These are phyloP conservation scores for Ascochyta pisi DNA, from an alignment of 2,329 filamentous ascomycete species.

Conservation along the genomic window DNA sequence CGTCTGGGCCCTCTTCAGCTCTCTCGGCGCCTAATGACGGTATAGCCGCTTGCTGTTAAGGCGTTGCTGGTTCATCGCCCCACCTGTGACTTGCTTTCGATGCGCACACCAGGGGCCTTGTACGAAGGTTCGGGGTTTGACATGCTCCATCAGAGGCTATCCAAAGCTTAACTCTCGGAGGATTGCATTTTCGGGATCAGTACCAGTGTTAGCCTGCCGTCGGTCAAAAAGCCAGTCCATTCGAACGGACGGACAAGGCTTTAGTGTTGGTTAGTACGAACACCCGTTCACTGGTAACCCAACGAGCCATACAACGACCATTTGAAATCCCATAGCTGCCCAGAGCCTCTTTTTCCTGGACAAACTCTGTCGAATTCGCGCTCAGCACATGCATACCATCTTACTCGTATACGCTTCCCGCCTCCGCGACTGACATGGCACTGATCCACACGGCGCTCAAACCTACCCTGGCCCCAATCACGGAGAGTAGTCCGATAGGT, in stretches of 20 bases:
- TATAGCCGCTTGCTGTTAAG: not conserved
- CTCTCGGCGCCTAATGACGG: not conserved
- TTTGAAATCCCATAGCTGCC: slow-evolving; percentile 3
- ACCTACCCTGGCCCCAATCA: slow-evolving; percentile 15
- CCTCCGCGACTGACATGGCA: slow-evolving; percentile 17
- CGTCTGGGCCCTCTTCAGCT: not conserved
- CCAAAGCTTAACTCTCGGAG: slow-evolving; percentile 3
- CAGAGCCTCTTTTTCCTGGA: not conserved
- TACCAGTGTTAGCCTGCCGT: slow-evolving; percentile 5
- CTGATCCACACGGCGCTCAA: slow-evolving; percentile 18
- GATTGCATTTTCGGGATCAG: slow-evolving; percentile 4
- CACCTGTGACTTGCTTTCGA: not conserved
- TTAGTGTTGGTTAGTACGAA: slow-evolving; percentile 9
- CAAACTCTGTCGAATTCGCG: not conserved
- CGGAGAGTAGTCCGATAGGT: slow-evolving; percentile 20
- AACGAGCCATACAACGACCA: not conserved
- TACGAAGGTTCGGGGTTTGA: not conserved
- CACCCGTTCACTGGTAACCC: slow-evolving; percentile 1
- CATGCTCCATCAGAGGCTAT: not conserved
- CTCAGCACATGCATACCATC: slow-evolving; percentile 2
- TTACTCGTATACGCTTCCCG: slow-evolving; percentile 1
- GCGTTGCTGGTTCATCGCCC: not conserved
- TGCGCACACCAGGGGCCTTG: not conserved
- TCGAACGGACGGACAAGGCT: not conserved
- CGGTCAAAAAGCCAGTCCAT: slow-evolving; percentile 2